Evolutionary conservation across 2,329 filamentous ascomycete genomes (phyloP).

Genomic region (Fusarium lyarnte): DNA sequence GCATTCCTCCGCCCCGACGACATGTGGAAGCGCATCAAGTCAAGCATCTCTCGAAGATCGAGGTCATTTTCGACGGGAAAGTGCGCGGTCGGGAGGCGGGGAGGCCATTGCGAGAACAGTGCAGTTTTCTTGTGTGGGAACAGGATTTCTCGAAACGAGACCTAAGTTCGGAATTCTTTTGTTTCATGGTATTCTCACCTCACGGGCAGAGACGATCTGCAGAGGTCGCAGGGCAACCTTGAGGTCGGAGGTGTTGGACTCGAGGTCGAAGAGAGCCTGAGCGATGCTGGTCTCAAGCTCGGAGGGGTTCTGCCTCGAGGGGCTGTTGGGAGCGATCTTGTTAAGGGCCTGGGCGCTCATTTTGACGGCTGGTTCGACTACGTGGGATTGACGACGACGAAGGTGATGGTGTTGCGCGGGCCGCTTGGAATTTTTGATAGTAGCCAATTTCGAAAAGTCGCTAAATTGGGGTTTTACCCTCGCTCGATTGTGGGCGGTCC

Average conservation of each 20-base stretch:
- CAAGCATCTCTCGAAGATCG: constrained; percentile 34
- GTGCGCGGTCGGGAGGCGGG: constrained; percentile 38
- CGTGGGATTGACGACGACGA: constrained; percentile 45
- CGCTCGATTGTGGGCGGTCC: not conserved
- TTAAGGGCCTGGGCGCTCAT: constrained; percentile 80
- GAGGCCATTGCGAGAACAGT: constrained; percentile 47
- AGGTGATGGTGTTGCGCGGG: constrained; percentile 39
- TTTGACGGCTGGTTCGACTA: constrained; percentile 58
- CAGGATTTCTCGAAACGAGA: constrained; percentile 49
- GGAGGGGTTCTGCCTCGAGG: constrained; percentile 93
- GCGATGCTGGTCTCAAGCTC: constrained; percentile 98
- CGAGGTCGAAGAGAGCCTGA: constrained; percentile 96
- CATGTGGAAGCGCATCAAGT: constrained; percentile 30
- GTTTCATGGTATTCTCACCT: constrained; percentile 78
- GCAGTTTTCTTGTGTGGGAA: constrained; percentile 51
- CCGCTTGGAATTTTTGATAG: constrained; percentile 45
- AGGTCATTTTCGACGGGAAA: constrained; percentile 34
- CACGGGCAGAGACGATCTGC: constrained; percentile 98
- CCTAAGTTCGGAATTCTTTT: not conserved
- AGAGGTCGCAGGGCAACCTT: constrained; percentile 95
- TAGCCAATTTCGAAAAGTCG: constrained; percentile 42
- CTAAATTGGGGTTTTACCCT: constrained; percentile 57
- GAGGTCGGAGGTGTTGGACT: constrained; percentile 99
- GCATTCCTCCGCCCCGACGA: constrained; percentile 43
- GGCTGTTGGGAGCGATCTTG: constrained; percentile 99